Conservation (phyloP, 441 rosid species). For the Bocquillonia castaneifolia region DNA sequence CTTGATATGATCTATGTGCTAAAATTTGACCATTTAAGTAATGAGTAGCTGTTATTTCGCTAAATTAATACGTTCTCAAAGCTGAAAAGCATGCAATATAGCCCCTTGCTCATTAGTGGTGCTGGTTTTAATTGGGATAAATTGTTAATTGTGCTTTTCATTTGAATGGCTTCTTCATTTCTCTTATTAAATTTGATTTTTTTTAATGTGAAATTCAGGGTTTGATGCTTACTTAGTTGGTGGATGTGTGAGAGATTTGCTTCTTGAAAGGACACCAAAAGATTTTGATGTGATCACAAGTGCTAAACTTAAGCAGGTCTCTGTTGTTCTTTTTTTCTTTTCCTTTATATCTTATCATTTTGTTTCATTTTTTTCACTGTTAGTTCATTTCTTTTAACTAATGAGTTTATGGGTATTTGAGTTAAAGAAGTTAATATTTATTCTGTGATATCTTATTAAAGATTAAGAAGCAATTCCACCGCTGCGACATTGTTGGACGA, state of each 20-base stretch:
- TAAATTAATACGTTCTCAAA: neutral
- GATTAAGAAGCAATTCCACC: constrained; percentile 51
- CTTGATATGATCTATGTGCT: neutral
- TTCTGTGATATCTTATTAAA: constrained; percentile 26
- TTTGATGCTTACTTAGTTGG: constrained; percentile 84
- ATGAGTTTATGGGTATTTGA: neutral
- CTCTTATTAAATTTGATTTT: neutral
- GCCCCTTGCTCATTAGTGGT: neutral
- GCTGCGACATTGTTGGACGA: constrained; percentile 53
- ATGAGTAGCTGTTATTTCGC: neutral
- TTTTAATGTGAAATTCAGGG: constrained; percentile 42
- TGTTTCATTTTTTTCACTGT: neutral
- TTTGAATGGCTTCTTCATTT: neutral
- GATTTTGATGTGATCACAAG: constrained; percentile 95
- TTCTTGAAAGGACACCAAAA: constrained; percentile 70
- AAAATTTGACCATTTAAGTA: neutral
- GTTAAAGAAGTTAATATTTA: constrained; percentile 8
- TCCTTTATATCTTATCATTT: neutral
- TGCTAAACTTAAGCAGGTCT: constrained; percentile 71
- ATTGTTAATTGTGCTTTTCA: neutral
- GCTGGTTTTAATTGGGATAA: neutral
- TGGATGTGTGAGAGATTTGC: constrained; percentile 92
- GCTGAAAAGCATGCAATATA: constrained; percentile 1
- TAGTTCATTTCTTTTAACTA: neutral
- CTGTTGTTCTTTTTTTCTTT: neutral